These are phyloP conservation scores for Oxyria digyna DNA, from an alignment of 148 eudicot species.

Conservation along the genomic window DNA sequence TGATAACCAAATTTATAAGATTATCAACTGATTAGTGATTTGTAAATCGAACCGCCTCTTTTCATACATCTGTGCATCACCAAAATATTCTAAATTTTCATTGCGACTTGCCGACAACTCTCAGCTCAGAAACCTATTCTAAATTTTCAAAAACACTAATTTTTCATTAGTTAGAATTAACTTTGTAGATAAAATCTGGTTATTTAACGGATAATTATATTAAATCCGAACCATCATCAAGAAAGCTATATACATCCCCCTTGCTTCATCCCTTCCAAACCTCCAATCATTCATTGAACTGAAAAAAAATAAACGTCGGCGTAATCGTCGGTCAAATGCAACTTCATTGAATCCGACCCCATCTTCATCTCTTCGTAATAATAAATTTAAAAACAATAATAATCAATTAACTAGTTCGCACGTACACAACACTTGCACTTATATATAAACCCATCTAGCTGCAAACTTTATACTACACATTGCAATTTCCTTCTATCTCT, in stretches of 20 bases:
- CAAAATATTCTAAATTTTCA: too few relatives aligned
- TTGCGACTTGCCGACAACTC: too few relatives aligned
- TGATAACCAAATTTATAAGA: too few relatives aligned
- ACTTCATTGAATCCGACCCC: not conserved
- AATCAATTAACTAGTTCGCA: not conserved
- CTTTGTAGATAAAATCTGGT: too few relatives aligned
- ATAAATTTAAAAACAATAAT: not conserved
- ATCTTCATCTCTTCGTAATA: not conserved
- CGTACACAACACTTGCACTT: not conserved
- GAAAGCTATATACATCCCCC: not conserved
- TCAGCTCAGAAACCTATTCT: too few relatives aligned
- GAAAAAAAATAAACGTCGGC: not conserved
- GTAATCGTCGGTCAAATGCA: not conserved
- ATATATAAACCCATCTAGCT: not conserved
- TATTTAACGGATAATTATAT: too few relatives aligned
- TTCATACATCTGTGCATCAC: too few relatives aligned
- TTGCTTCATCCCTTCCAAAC: not conserved
- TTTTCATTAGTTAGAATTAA: too few relatives aligned
- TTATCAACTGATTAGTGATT: too few relatives aligned
- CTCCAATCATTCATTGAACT: slow-evolving; percentile 4
- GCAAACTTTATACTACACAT: too few relatives aligned
- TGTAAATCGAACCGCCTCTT: too few relatives aligned
- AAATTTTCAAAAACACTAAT: too few relatives aligned
- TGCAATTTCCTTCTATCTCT: not conserved
- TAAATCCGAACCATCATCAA: not conserved